Base-by-base conservation (phyloP, 805 yeast species). In the Candida dajiaensis region DNA sequence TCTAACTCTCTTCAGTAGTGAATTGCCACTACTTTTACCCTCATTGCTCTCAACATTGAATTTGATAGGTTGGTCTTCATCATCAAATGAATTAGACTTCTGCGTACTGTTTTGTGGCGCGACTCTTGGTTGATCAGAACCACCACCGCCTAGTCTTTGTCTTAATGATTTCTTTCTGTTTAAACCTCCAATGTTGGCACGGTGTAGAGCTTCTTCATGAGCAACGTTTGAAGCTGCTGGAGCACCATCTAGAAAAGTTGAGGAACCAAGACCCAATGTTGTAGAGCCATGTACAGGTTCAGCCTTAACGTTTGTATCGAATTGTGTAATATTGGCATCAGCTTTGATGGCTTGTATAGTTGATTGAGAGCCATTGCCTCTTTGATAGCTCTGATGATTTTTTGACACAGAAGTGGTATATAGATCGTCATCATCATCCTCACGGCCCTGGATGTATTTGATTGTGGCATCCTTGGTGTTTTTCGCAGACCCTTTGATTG, bases 221-320 rank as follows among this genome's bases (percentile, higher is more conserved):
- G 65, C 65, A n/a, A 76, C 78, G 16, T 64, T 62, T 23, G 67
- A 64, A 46, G 83, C 66, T 5, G 97, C 99, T 13, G 98, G 98
- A 0, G 97, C 94, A 31, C 99, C 99, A 64, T 94, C 97, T 50
- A 92, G 63, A 62, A 92, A 92, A 0, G 99, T 92, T 2, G 96
- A 77, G 1, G 92, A 78, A 3, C 99, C 99, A 38, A 94, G 73
- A 1, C 99, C 99, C 44, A 84, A 74, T 1, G 97, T 86, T 3
- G 85, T 75, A 41, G 79, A 78, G 18, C 99, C 99, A 63, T 92
- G 96, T 18, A 92, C 79, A 23, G 86, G 85, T 23, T 73, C 74
- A 28, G 87, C 78, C 58, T 81, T 83, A 16, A 67, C 69, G 47
- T 77, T 79, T 7, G 94, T 76, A 64, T 90, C 95, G 56, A 90